Evolutionary conservation across 305 asterid genomes (phyloP).

Genomic region (Ruellia speciosa): DNA sequence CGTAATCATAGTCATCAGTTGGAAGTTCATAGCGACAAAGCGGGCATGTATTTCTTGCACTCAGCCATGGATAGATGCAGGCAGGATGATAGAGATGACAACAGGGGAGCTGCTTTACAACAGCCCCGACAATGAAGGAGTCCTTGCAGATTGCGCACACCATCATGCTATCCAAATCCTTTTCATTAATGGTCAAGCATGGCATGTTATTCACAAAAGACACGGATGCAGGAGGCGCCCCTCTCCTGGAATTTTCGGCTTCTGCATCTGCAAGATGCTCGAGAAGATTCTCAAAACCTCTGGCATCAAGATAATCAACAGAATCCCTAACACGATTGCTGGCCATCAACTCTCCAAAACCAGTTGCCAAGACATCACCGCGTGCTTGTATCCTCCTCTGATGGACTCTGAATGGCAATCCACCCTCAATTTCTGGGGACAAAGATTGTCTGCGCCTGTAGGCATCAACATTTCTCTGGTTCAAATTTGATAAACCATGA

Average conservation of each 20-base stretch:
- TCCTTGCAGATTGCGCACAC: slow-evolving; percentile 94
- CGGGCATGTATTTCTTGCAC: slow-evolving; percentile 76
- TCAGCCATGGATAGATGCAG: slow-evolving; percentile 86
- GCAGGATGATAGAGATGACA: slow-evolving; percentile 67
- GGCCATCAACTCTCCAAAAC: slow-evolving; percentile 29
- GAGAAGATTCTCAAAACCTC: slow-evolving; percentile 49
- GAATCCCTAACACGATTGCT: slow-evolving; percentile 30
- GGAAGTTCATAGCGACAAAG: slow-evolving; percentile 91
- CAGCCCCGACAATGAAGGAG: slow-evolving; percentile 39
- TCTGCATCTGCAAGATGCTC: slow-evolving; percentile 60
- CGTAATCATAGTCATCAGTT: slow-evolving; percentile 74
- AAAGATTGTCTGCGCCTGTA: slow-evolving; percentile 30
- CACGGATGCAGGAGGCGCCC: slow-evolving; percentile 74
- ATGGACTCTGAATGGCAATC: slow-evolving; percentile 23
- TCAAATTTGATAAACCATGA: slow-evolving; percentile 21
- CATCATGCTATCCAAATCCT: slow-evolving; percentile 34
- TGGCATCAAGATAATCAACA: slow-evolving; percentile 43
- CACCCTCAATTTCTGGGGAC: slow-evolving; percentile 36
- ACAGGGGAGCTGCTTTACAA: slow-evolving; percentile 77
- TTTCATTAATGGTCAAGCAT: slow-evolving; percentile 35
- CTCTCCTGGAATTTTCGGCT: slow-evolving; percentile 50
- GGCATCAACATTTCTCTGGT: slow-evolving; percentile 21
- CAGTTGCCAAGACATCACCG: slow-evolving; percentile 26
- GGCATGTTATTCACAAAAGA: slow-evolving; percentile 52
- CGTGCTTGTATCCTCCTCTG: slow-evolving; percentile 27